These are phyloP conservation scores for Apostasia shenzhenica DNA, from an alignment of 106 monocot genomes.

Conservation along the genomic window DNA sequence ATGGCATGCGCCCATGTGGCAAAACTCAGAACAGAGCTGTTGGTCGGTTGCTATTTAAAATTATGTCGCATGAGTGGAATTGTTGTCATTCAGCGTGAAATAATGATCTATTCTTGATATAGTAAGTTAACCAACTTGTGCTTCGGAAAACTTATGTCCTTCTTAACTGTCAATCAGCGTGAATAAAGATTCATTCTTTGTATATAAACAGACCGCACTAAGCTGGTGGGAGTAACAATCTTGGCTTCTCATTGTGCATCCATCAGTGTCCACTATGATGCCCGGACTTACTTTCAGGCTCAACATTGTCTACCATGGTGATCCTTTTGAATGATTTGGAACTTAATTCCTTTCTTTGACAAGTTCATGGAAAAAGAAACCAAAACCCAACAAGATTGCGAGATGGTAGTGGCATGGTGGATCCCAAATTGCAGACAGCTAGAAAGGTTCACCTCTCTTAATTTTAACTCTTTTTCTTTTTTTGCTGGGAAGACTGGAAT, in stretches of 20 bases:
- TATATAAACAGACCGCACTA: slow-evolving; percentile 72
- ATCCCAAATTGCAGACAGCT: slow-evolving; percentile 81
- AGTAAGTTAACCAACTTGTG: no score
- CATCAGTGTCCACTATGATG: slow-evolving; percentile 96
- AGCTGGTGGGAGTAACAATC: slow-evolving; percentile 76
- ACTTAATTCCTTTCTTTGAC: slow-evolving; percentile 73
- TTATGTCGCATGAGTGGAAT: no score
- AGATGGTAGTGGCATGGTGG: slow-evolving; percentile 93
- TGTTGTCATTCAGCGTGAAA: no score
- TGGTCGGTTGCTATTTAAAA: no score
- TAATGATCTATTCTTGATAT: no score
- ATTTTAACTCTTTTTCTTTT: background rate
- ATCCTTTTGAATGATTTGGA: slow-evolving; percentile 82
- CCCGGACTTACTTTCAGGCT: slow-evolving; percentile 63
- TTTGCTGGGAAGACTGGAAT: background rate
- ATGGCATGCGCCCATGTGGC: no score
- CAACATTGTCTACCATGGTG: slow-evolving; percentile 87
- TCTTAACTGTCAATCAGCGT: no score
- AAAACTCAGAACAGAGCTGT: no score
- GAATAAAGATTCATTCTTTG: no score
- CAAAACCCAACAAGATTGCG: slow-evolving; percentile 48
- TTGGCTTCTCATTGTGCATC: slow-evolving; percentile 68
- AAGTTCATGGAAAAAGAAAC: slow-evolving; percentile 99
- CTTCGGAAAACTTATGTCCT: no score
- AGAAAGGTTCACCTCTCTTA: slow-evolving; percentile 50